Percentiles rank a stretch among this genome's conserved stretches.
Evolutionary conservation across 208 protist genomes (phyloP).

Genomic region (Trypanosoma mega): DNA sequence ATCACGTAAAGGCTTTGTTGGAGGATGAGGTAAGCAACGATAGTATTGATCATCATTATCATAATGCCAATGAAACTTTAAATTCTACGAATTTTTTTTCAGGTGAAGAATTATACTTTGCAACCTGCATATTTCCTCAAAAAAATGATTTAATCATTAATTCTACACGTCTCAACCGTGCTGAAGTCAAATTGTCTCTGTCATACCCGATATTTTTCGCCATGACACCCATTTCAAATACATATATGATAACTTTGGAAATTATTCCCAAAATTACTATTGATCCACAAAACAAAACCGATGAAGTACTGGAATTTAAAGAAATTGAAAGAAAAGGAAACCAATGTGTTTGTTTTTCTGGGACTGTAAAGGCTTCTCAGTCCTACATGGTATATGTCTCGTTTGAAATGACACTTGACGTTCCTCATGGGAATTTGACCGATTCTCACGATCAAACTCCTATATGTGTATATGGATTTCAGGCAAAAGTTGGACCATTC

Average conservation of each 20-base stretch:
- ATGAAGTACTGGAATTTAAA: conserved; percentile 1
- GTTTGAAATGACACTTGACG: too few relatives aligned
- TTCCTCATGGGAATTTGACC: too few relatives aligned
- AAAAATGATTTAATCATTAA: background rate
- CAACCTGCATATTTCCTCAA: conserved; percentile 12
- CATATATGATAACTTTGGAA: background rate
- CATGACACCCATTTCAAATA: background rate
- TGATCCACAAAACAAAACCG: background rate
- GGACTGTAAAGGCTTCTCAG: too few relatives aligned
- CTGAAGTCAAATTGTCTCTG: conserved; percentile 7
- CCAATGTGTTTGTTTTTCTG: background rate
- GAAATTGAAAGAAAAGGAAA: background rate
- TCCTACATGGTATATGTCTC: too few relatives aligned
- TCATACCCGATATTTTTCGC: conserved; percentile 9
- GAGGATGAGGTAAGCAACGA: background rate
- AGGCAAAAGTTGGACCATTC: too few relatives aligned
- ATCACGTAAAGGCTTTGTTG: conserved; percentile 1
- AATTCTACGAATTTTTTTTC: background rate
- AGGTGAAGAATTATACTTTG: conserved; percentile 17
- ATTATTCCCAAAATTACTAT: conserved; percentile 10
- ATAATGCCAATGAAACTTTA: too few relatives aligned
- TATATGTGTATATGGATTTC: too few relatives aligned
- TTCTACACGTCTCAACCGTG: background rate
- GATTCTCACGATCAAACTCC: too few relatives aligned
- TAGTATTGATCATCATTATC: background rate